These are phyloP conservation scores for Berberis vulgaris DNA, from an alignment of 164 flowering plant species.

Conservation along the genomic window DNA sequence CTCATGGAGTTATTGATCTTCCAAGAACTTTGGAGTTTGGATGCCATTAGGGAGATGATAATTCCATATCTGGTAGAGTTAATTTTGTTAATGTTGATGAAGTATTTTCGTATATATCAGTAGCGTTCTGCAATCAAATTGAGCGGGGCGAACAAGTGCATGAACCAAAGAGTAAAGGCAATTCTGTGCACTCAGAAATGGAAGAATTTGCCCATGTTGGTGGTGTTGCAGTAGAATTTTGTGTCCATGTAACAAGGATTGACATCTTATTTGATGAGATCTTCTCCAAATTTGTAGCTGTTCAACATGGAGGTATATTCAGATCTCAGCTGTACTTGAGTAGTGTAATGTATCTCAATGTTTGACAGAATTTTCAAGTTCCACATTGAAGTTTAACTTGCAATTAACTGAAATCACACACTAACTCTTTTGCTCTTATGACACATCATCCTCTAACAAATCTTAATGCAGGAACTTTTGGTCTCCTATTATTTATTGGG, in stretches of 20 bases:
- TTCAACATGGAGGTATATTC: slow-evolving; percentile 72
- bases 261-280: slow-evolving; percentile 91
- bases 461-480: no score
- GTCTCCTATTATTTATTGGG: no score
- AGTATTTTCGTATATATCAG: slow-evolving; percentile 90
- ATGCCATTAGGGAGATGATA: slow-evolving; percentile 55
- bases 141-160: slow-evolving; percentile 35
- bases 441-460: no score
- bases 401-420: no score
- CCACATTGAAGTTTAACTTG: not conserved
- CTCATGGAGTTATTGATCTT: slow-evolving; percentile 94
- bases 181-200: slow-evolving; percentile 49
- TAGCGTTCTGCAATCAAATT: slow-evolving; percentile 72
- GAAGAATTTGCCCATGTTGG: slow-evolving; percentile 93
- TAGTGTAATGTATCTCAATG: not conserved
- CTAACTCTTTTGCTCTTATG: no score
- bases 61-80: slow-evolving; percentile 83
- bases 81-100: slow-evolving; percentile 82
- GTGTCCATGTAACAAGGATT: slow-evolving; percentile 80
- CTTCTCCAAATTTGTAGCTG: slow-evolving; percentile 66
- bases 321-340: not conserved
- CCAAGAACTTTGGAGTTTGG: slow-evolving; percentile 56
- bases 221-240: slow-evolving; percentile 98
- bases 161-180: slow-evolving; percentile 24
- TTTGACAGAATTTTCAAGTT: slow-evolving; percentile 3